Base-by-base conservation (phyloP, 495 filamentous ascomycete genomes). In the Aspergillus coremiiformis region DNA sequence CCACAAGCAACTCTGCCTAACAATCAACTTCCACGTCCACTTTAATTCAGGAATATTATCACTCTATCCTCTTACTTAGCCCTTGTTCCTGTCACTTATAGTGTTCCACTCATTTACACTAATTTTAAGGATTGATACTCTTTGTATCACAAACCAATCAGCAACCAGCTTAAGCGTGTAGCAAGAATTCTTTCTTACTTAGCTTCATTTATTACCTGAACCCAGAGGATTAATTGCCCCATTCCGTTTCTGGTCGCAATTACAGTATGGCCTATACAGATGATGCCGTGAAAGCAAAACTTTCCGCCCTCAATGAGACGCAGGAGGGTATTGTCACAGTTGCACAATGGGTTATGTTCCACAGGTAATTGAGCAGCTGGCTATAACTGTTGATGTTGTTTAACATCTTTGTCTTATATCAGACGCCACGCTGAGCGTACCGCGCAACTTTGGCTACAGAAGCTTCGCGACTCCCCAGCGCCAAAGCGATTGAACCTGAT, bases 331-430 rank as follows among this genome's bases (percentile, higher is more conserved):
- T 97, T 60, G 89, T 94, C 42, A 87, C 88, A 43, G 90, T 94
- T 45, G 85, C 90, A 39, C 91, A 96, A 85, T 99, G 94, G 94
- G 87, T 99, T 51, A 90, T 97, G 86, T 99, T 97, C 66, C 90
- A 99, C 71, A 84, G 90, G 91, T 95, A 86, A 60, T 71, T 37
- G 49, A 56, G 52, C 49, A 39, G 22, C 30, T 41, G 23, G 21
- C 20, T 29, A 27, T 39, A 41, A 30, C 53, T 60, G 46, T 47
- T 11, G 10, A n/a, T 52, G 48, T 32, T 27, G 21, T 53, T 64
- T 73, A 54, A 73, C 30, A 32, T 35, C 29, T 20, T 12, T 14
- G 39, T 33, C 55, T 5, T 47, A 49, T 43, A 26, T 15, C 51
- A 96, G 92, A 62, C 84, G 92, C 65, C 87, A 96, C 68, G 91